Percentiles rank a stretch among this genome's conserved stretches.
Evolutionary conservation across 495 filamentous ascomycete species (phyloP).

Genomic region (Schizothecium vesticola): DNA sequence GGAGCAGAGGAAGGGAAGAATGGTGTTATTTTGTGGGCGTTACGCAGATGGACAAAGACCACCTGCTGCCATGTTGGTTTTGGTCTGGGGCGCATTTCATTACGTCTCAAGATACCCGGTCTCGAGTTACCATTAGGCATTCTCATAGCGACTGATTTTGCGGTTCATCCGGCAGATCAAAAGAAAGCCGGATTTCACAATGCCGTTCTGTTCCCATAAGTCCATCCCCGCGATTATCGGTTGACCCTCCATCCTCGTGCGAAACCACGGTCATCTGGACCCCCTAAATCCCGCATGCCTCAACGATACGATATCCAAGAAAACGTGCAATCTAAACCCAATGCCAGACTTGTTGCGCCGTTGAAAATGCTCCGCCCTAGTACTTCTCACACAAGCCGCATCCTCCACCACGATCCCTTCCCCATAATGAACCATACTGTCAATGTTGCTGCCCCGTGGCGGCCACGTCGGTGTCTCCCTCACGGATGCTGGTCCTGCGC

Average conservation of each 20-base stretch:
- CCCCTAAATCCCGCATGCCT: not conserved
- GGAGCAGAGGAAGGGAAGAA: not conserved
- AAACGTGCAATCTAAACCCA: conserved; percentile 1
- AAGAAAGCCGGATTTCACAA: not conserved
- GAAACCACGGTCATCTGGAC: not conserved
- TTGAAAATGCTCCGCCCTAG: not conserved
- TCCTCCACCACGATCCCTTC: not conserved
- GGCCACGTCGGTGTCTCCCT: not conserved
- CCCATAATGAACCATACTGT: not conserved
- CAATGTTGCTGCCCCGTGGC: not conserved
- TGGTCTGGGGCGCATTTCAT: not conserved
- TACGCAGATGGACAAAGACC: no score
- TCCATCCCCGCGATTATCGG: not conserved
- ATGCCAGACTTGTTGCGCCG: not conserved
- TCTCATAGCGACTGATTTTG: not conserved
- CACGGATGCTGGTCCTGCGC: conserved; percentile 30
- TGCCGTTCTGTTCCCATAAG: not conserved
- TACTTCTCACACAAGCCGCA: not conserved
- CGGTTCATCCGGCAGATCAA: not conserved
- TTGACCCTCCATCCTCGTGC: not conserved
- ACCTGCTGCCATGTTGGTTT: not conserved
- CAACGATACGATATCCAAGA: not conserved
- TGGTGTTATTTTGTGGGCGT: no score
- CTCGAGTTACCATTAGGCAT: not conserved
- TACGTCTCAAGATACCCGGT: not conserved